These are phyloP conservation scores for Oryza rufipogon DNA, from an alignment of 176 grass and related monocot species.

Conservation along the genomic window DNA sequence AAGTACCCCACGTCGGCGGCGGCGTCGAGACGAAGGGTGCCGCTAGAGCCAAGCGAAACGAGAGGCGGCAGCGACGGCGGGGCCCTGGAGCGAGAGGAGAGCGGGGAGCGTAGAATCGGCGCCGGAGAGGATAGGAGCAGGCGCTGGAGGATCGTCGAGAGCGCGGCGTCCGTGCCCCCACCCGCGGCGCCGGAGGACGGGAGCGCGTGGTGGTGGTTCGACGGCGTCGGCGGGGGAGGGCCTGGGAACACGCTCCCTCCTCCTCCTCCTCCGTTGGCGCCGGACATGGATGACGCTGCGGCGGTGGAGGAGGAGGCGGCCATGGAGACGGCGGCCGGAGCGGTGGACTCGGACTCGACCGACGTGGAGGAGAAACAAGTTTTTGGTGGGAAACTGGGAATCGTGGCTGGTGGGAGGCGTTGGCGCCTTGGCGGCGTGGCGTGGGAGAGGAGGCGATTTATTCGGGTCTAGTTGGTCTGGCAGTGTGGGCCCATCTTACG, in stretches of 20 bases:
- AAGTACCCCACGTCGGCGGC: conserved; percentile 69
- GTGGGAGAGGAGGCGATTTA: not conserved
- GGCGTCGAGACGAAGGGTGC: conserved; percentile 34
- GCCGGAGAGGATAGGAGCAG: conserved; percentile 39
- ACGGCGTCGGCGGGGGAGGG: conserved; percentile 59
- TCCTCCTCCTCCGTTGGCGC: not conserved
- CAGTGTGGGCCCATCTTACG: conserved; percentile 16
- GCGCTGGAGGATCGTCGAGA: conserved; percentile 65
- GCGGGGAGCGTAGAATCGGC: conserved; percentile 8
- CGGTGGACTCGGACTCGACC: not conserved
- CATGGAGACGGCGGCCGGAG: conserved; percentile 43
- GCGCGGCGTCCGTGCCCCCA: conserved; percentile 43
- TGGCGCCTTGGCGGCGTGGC: not conserved
- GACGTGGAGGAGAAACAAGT: no score
- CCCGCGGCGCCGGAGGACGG: not conserved
- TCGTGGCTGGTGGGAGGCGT: not conserved
- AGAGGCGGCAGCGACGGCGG: conserved; percentile 27
- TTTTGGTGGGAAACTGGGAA: conserved; percentile 47
- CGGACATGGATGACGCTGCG: conserved; percentile 13
- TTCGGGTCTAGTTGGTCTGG: not conserved
- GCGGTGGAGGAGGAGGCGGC: conserved; percentile 36
- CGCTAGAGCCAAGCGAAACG: conserved; percentile 43
- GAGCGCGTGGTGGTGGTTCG: not conserved
- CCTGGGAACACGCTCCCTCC: conserved; percentile 36
- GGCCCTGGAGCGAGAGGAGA: not conserved